Evolutionary conservation across 2,329 filamentous ascomycete genomes (phyloP).

Genomic region (Dactylellina parvicollis): DNA sequence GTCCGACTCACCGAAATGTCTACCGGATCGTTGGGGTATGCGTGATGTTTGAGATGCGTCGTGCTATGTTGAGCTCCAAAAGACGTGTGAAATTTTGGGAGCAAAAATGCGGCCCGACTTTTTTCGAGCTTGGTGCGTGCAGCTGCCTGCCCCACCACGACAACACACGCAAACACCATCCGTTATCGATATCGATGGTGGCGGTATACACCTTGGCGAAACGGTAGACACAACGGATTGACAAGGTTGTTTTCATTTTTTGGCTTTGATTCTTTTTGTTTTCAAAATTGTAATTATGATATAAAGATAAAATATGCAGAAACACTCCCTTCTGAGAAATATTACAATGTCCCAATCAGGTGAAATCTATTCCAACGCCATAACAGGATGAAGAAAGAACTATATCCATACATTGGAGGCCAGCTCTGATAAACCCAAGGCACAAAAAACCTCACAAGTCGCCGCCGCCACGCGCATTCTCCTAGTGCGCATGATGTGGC

Average conservation of each 20-base stretch:
- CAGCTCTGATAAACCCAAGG: background rate
- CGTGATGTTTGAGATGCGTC: slow-evolving; percentile 15
- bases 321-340: background rate
- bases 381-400: background rate
- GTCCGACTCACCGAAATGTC: background rate
- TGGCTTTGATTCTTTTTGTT: too few relatives aligned
- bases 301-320: background rate
- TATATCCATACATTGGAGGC: background rate
- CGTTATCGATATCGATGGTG: slow-evolving; percentile 48
- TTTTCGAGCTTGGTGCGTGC: slow-evolving; percentile 52
- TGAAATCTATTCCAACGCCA: slow-evolving; percentile 40
- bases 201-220: slow-evolving; percentile 16
- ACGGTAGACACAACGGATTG: background rate
- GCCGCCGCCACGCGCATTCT: background rate
- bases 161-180: slow-evolving; percentile 38
- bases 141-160: slow-evolving; percentile 51
- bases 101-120: slow-evolving; percentile 54
- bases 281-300: background rate
- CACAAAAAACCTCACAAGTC: slow-evolving; percentile 16
- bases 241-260: too few relatives aligned
- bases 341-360: background rate
- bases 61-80: slow-evolving; percentile 1
- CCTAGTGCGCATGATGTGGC: slow-evolving; percentile 50
- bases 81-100: slow-evolving; percentile 52
- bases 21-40: background rate